Conservation (phyloP, 2,329 filamentous ascomycete species). For the Didymosphaeria variabile region DNA sequence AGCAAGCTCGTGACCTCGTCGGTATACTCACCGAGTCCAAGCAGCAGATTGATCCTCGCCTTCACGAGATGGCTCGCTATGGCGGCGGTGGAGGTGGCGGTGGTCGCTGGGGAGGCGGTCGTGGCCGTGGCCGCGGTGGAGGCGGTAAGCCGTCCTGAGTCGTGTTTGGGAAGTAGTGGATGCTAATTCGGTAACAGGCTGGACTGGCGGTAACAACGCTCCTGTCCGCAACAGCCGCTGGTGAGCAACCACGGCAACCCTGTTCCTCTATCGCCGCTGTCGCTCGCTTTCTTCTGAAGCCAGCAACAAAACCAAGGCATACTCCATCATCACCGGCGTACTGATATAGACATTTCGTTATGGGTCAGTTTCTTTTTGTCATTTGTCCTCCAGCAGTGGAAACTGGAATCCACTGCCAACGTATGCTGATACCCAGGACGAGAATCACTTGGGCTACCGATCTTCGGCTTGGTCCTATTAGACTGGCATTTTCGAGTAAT, state of each 20-base stretch:
- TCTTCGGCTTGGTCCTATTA: conserved; percentile 28
- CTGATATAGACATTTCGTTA: conserved; percentile 33
- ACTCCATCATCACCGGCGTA: conserved; percentile 30
- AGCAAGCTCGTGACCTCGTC: conserved; percentile 91
- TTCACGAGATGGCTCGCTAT: conserved; percentile 95
- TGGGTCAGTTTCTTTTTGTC: conserved; percentile 20
- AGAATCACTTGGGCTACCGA: conserved; percentile 30
- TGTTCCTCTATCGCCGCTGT: conserved; percentile 16
- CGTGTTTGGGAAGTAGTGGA: conserved; percentile 12
- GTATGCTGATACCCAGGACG: conserved; percentile 44
- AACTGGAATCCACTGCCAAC: conserved; percentile 20
- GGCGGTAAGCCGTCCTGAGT: conserved; percentile 49
- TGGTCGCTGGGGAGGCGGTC: conserved; percentile 70
- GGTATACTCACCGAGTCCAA: conserved; percentile 93
- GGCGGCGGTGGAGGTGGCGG: conserved; percentile 82
- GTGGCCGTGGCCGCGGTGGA: conserved; percentile 71
- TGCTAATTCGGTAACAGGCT: conserved; percentile 39
- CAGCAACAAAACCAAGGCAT: background rate
- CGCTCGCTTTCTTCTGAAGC: conserved; percentile 20
- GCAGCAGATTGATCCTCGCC: conserved; percentile 95
- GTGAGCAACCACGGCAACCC: conserved; percentile 34
- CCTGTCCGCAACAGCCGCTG: conserved; percentile 53
- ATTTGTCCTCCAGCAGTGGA: conserved; percentile 12
- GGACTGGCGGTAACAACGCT: conserved; percentile 50
- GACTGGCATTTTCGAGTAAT: conserved; percentile 40